These are phyloP conservation scores for Agaricus sinodeliciosus DNA, from an alignment of 768 basidiomycete species.

Conservation along the genomic window DNA sequence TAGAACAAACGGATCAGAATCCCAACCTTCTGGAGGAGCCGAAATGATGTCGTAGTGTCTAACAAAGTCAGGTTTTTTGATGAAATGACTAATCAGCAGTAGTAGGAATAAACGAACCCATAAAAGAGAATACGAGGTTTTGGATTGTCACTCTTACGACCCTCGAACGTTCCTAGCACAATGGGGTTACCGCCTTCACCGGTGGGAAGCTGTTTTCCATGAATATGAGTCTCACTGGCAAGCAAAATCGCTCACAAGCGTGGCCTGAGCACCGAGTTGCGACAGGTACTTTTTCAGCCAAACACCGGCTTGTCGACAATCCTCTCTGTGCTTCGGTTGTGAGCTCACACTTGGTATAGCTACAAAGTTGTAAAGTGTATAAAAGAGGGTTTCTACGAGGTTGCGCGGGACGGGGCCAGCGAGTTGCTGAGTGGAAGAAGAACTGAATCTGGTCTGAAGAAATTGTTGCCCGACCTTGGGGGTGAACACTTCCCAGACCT, in stretches of 20 bases:
- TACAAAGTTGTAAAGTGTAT: conserved; percentile 79
- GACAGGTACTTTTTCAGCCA: conserved; percentile 85
- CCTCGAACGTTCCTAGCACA: conserved; percentile 83
- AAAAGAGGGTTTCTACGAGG: conserved; percentile 61
- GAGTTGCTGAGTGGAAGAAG: neutral
- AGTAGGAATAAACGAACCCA: conserved; percentile 43
- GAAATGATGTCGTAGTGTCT: conserved; percentile 98
- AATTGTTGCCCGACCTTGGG: conserved; percentile 18
- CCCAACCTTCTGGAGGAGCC: conserved; percentile 71
- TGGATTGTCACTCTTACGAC: conserved; percentile 47
- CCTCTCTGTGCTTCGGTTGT: conserved; percentile 59
- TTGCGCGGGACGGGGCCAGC: conserved; percentile 19
- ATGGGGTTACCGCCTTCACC: conserved; percentile 78
- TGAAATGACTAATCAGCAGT: neutral
- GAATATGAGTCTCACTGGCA: neutral
- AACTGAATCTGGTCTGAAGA: conserved; percentile 5
- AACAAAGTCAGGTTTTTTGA: neutral
- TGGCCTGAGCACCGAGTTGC: conserved; percentile 81
- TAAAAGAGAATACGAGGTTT: conserved; percentile 86
- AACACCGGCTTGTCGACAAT: conserved; percentile 91
- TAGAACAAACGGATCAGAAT: conserved; percentile 76
- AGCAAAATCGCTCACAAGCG: conserved; percentile 43
- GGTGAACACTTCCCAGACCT: conserved; percentile 52
- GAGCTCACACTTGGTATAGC: conserved; percentile 84
- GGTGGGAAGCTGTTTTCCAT: conserved; percentile 55